phyloP scores from a whole-genome alignment of 164 flowering plant species.

The Santalum album region DNA sequence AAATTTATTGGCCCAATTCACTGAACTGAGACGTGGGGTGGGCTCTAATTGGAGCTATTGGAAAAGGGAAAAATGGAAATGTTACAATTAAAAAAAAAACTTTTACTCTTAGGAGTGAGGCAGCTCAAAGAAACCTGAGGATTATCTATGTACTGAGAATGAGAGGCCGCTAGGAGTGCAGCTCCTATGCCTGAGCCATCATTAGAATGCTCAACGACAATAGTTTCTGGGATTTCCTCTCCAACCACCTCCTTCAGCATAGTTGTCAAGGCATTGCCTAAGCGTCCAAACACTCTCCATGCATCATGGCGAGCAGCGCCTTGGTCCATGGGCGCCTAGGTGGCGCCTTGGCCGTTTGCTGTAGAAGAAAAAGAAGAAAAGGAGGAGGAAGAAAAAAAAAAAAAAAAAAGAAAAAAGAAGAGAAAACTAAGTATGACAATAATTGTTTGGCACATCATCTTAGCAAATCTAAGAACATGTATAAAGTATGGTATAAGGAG shows the following conservation, averaged over 20 bases:
- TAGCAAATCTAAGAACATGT: too few species aligned
- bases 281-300: too few species aligned
- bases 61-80: neutral
- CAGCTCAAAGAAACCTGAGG: conserved; percentile 15
- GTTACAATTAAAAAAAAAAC: conserved; percentile 14
- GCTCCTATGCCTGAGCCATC: conserved; percentile 98
- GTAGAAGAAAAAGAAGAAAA: too few species aligned
- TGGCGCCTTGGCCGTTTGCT: too few species aligned
- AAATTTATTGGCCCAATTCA: conserved; percentile 11
- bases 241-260: conserved; percentile 79
- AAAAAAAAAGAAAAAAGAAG: too few species aligned
- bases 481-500: too few species aligned
- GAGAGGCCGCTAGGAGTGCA: conserved; percentile 89
- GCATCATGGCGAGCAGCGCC: too few species aligned
- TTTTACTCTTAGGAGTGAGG: neutral
- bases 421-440: too few species aligned
- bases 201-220: conserved; percentile 51
- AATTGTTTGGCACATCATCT: too few species aligned
- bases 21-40: conserved; percentile 4
- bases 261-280: too few species aligned
- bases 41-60: conserved; percentile 1
- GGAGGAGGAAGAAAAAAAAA: too few species aligned
- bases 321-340: too few species aligned
- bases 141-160: conserved; percentile 63
- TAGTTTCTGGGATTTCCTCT: conserved; percentile 30